Evolutionary conservation across 805 yeast species (phyloP).

Genomic region (Ascoidea asiatica): DNA sequence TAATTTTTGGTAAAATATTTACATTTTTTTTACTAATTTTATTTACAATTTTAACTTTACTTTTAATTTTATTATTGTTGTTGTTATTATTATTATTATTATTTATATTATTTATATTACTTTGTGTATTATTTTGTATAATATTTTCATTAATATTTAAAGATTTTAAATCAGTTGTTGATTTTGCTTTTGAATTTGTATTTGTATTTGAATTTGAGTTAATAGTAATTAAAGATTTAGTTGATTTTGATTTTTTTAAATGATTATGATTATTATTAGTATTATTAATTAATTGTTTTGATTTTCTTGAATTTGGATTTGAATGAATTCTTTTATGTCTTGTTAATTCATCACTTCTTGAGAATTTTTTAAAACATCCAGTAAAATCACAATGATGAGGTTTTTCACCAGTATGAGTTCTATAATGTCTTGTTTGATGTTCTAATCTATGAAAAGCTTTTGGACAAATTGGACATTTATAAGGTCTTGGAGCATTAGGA

Average conservation of each 20-base stretch:
- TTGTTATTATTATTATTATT: background rate
- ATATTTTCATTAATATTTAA: background rate
- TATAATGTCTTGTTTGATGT: slow-evolving; percentile 66
- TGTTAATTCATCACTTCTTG: slow-evolving; percentile 62
- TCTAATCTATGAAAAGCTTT: slow-evolving; percentile 67
- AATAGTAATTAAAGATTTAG: slow-evolving; percentile 14
- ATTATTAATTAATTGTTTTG: slow-evolving; percentile 33
- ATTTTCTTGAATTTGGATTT: slow-evolving; percentile 40
- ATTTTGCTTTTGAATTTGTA: background rate
- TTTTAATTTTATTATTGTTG: background rate
- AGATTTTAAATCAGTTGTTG: background rate
- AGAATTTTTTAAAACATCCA: slow-evolving; percentile 56
- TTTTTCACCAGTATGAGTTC: slow-evolving; percentile 75
- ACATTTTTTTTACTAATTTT: background rate
- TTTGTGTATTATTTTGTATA: too few species aligned
- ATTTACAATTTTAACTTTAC: too few species aligned
- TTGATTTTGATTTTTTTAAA: slow-evolving; percentile 36
- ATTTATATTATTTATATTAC: too few species aligned
- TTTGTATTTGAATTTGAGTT: background rate
- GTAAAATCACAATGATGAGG: slow-evolving; percentile 65
- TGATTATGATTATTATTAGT: slow-evolving; percentile 14
- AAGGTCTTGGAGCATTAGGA: slow-evolving; percentile 34
- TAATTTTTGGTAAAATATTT: too few species aligned
- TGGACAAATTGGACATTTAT: slow-evolving; percentile 60
- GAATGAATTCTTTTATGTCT: slow-evolving; percentile 64